phyloP scores from a whole-genome alignment of 345 rosid genomes.

The Eucalyptus albens region DNA sequence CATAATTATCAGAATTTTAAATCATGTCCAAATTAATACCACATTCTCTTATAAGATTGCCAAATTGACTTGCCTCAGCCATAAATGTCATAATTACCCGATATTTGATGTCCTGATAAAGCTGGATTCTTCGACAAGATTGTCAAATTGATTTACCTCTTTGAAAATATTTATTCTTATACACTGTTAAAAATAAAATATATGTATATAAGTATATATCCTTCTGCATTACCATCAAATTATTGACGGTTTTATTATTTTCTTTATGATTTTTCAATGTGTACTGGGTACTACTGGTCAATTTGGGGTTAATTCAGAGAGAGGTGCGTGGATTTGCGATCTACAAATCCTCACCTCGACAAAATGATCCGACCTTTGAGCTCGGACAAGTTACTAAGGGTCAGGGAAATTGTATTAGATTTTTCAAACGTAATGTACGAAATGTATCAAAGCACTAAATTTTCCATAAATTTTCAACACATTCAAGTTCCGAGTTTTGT shows the following conservation, averaged over 20 bases:
- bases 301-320: not conserved
- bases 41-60: not conserved
- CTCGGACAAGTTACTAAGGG: not conserved
- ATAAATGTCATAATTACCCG: not conserved
- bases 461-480: not conserved
- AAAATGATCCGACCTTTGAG: not conserved
- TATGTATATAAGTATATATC: not conserved
- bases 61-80: not conserved
- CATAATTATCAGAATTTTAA: not conserved
- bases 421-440: not conserved
- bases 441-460: not conserved
- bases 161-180: not conserved
- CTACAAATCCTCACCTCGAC: not conserved
- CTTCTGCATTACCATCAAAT: not conserved
- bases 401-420: not conserved
- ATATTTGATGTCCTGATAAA: not conserved
- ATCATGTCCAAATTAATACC: too few species aligned
- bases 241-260: not conserved
- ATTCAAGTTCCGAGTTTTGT: not conserved
- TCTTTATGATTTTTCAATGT: not conserved
- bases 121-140: not conserved
- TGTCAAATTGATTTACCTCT: not conserved
- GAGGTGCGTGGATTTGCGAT: not conserved
- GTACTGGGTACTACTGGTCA: not conserved
- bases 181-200: not conserved